Conservation (phyloP, 169 alveolate genomes). For the Haemoproteus tartakovskyi region DNA sequence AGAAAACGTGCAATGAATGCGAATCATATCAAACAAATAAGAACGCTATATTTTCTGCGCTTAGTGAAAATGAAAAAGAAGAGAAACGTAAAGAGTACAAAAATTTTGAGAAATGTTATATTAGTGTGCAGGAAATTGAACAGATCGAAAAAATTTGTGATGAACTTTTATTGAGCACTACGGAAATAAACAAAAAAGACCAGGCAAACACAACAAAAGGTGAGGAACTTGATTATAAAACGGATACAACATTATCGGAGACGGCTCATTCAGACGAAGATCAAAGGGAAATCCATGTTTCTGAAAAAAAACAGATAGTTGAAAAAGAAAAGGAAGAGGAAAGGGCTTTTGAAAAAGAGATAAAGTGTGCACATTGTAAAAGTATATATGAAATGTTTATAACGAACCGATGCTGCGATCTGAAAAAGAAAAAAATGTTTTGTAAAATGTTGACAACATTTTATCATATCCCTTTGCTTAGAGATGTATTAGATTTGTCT, state of each 20-base stretch:
- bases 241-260: background rate
- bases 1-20: background rate
- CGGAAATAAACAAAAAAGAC: background rate
- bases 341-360: conserved; percentile 4
- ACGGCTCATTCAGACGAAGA: background rate
- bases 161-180: background rate
- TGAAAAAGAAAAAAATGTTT: conserved; percentile 12
- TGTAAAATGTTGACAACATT: conserved; percentile 15
- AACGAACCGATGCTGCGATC: background rate
- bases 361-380: conserved; percentile 22
- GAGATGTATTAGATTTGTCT: conserved; percentile 12
- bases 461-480: conserved; percentile 33
- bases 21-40: background rate
- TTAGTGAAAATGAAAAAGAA: conserved; percentile 2
- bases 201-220: background rate
- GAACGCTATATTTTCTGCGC: background rate
- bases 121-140: conserved; percentile 31
- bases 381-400: conserved; percentile 1
- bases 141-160: conserved; percentile 17
- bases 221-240: background rate
- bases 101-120: background rate
- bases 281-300: background rate
- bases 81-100: conserved; percentile 11
- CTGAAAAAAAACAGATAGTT: background rate
- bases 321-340: background rate